These are phyloP conservation scores for Fraxinus anomala DNA, from an alignment of 257 asterid species.

Conservation along the genomic window DNA sequence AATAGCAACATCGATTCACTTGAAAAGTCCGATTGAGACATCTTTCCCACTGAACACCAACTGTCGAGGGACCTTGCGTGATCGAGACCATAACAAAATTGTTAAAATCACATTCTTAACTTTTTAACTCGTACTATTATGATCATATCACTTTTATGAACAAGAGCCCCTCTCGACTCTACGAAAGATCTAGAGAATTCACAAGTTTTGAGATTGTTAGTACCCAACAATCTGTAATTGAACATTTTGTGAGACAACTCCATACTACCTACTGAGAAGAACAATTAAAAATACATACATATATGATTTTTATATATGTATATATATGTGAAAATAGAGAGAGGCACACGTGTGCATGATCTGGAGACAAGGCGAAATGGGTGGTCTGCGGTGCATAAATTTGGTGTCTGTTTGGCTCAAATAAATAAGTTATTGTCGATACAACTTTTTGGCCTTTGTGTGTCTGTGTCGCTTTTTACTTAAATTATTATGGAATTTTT, in stretches of 20 bases:
- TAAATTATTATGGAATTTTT: not conserved
- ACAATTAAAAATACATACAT: not conserved
- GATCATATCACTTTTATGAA: not conserved
- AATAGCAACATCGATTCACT: too few relatives aligned
- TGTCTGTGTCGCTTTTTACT: not conserved
- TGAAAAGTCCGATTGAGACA: too few relatives aligned
- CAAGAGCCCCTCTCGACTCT: not conserved
- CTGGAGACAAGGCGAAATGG: slow-evolving; percentile 20
- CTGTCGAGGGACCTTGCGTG: too few relatives aligned
- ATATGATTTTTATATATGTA: not conserved
- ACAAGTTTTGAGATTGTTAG: not conserved
- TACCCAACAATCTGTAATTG: not conserved
- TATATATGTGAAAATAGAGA: not conserved
- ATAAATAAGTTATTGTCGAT: not conserved
- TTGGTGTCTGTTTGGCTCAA: slow-evolving; percentile 4
- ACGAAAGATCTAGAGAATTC: not conserved
- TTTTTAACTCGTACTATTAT: not conserved
- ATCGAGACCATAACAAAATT: too few relatives aligned
- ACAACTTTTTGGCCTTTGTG: not conserved
- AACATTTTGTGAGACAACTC: not conserved
- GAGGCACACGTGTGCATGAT: slow-evolving; percentile 21
- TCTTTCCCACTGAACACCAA: too few relatives aligned
- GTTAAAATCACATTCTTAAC: not conserved
- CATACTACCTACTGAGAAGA: not conserved
- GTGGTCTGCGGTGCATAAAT: not conserved